A percentile compares a stretch with the other conserved stretches of the same genome.
Evolutionary conservation across 75 land plant species (phyloP).

Genomic region (Pinus tabuliformis): DNA sequence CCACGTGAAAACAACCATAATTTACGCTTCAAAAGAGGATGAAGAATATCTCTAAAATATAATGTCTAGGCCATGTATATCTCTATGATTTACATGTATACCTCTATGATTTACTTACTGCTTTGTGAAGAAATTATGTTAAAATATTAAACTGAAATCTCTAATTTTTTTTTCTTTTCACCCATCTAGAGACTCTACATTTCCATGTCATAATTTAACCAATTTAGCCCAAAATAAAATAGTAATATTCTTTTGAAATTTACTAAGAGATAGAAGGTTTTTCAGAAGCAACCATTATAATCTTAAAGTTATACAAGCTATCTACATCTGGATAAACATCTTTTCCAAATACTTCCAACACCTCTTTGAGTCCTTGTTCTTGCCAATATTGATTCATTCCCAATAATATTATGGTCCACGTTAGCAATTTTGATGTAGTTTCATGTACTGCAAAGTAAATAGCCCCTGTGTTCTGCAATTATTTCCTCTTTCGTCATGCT

Average conservation of each 20-base stretch:
- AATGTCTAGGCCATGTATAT: too few species aligned
- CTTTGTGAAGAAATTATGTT: too few species aligned
- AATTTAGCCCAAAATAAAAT: too few species aligned
- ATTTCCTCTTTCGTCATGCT: constrained; percentile 31
- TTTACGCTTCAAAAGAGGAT: background rate
- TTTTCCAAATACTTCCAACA: constrained; percentile 31
- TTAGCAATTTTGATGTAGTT: constrained; percentile 16
- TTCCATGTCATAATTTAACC: too few species aligned
- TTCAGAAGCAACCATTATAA: constrained; percentile 26
- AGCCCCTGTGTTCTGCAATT: constrained; percentile 32
- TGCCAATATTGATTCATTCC: constrained; percentile 47
- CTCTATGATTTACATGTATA: too few species aligned
- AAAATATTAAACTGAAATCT: too few species aligned
- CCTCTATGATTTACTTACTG: too few species aligned
- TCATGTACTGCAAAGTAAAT: constrained; percentile 50
- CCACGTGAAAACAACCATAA: constrained; percentile 26
- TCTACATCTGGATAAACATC: constrained; percentile 25
- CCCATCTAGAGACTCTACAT: too few species aligned
- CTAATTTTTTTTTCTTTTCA: too few species aligned
- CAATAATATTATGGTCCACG: constrained; percentile 37
- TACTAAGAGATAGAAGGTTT: too few species aligned
- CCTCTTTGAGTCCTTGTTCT: constrained; percentile 31
- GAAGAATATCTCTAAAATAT: background rate
- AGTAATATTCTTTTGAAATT: too few species aligned
- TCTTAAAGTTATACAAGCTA: constrained; percentile 38